Conservation (phyloP, 176 grass and related monocot genomes). For the Pontederia paniculata region DNA sequence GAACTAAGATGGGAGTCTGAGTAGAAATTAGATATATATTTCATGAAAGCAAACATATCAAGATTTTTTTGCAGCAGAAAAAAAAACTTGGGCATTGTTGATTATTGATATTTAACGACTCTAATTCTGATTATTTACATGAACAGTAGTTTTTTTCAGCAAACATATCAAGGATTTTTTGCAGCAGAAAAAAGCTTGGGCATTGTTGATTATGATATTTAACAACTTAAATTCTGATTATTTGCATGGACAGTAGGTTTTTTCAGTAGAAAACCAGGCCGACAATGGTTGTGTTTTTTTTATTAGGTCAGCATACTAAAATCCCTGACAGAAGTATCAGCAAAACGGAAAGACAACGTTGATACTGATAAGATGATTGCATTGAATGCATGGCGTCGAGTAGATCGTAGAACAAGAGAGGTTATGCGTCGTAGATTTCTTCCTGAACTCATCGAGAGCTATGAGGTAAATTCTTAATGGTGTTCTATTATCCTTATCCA, state of each 20-base stretch:
- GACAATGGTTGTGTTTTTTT: slow-evolving; percentile 5
- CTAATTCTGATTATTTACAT: background rate
- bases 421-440: slow-evolving; percentile 62
- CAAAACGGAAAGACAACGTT: slow-evolving; percentile 35
- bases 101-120: no score
- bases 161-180: no score
- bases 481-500: background rate
- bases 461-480: slow-evolving; percentile 34
- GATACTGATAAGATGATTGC: slow-evolving; percentile 40
- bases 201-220: no score
- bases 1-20: no score
- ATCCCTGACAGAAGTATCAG: slow-evolving; percentile 23
- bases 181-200: no score
- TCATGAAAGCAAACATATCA: no score
- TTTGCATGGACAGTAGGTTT: background rate
- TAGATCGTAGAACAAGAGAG: slow-evolving; percentile 73
- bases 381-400: slow-evolving; percentile 60
- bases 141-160: background rate
- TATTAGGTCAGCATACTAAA: slow-evolving; percentile 56
- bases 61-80: no score
- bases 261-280: background rate
- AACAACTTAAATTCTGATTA: background rate
- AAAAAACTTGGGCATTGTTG: no score
- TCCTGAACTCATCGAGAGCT: slow-evolving; percentile 60
- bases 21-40: no score